Percentiles rank a stretch among this genome's conserved stretches.
phyloP scores from a whole-genome alignment of 768 basidiomycete species.

The Boletellus emodensis region DNA sequence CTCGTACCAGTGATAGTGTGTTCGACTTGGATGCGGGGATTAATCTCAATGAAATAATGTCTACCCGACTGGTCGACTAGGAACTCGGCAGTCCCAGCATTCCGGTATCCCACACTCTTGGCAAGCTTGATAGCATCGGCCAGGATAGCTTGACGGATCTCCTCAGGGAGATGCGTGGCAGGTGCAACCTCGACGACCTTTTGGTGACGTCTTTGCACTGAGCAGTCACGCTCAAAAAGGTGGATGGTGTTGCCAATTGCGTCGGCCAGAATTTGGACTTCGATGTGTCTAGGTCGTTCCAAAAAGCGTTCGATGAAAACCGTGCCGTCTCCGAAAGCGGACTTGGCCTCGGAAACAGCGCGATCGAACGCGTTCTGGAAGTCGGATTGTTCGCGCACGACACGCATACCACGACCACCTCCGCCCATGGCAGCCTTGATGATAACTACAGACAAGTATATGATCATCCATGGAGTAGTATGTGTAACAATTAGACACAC shows the following conservation, averaged over 20 bases:
- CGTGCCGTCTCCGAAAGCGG: constrained; percentile 97
- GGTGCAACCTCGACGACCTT: constrained; percentile 99
- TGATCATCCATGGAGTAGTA: constrained; percentile 1
- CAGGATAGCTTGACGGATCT: constrained; percentile 84
- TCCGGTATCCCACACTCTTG: constrained; percentile 89
- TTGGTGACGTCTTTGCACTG: constrained; percentile 96
- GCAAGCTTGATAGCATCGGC: constrained; percentile 92
- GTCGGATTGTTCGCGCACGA: constrained; percentile 89
- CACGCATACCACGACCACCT: constrained; percentile 98
- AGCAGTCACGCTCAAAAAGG: constrained; percentile 98
- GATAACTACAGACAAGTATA: constrained; percentile 57
- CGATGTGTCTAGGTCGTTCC: constrained; percentile 95
- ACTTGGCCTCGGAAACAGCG: constrained; percentile 91
- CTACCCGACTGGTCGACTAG: constrained; percentile 94
- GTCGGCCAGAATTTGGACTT: constrained; percentile 94
- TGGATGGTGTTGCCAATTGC: constrained; percentile 91
- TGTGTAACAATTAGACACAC: constrained; percentile 33
- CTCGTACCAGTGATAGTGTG: constrained; percentile 92
- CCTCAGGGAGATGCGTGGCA: constrained; percentile 89
- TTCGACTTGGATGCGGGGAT: constrained; percentile 99
- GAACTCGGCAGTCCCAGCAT: constrained; percentile 98
- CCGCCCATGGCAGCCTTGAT: constrained; percentile 99
- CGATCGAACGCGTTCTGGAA: constrained; percentile 88
- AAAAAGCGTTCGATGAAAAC: constrained; percentile 99
- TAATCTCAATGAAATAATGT: constrained; percentile 99